Conservation (phyloP, 1,139 yeast genomes). For the Dujonia santamariae region DNA sequence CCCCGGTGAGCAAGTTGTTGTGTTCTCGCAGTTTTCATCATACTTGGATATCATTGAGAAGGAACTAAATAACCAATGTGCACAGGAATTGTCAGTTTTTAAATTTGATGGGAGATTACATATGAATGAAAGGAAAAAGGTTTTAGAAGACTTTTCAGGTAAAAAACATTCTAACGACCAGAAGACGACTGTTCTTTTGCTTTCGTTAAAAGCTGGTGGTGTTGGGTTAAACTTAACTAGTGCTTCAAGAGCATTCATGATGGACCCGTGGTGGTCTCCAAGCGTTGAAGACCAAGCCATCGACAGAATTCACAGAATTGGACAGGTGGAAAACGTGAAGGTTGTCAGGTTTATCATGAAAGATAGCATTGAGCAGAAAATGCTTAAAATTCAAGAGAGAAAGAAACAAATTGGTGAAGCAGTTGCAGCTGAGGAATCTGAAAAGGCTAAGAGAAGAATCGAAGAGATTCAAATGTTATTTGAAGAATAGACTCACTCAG, state of each 20-base stretch:
- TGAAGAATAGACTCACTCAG: constrained; percentile 36
- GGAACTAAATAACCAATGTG: constrained; percentile 48
- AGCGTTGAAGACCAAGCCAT: constrained; percentile 94
- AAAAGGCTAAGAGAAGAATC: constrained; percentile 65
- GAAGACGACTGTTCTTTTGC: constrained; percentile 54
- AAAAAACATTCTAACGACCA: constrained; percentile 24
- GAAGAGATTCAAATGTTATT: constrained; percentile 81
- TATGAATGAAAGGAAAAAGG: constrained; percentile 61
- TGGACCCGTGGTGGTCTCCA: constrained; percentile 99
- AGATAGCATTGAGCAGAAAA: constrained; percentile 85
- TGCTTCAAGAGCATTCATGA: constrained; percentile 83
- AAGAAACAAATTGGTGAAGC: constrained; percentile 86
- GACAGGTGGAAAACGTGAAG: constrained; percentile 71
- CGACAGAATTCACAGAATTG: constrained; percentile 90
- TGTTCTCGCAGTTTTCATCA: constrained; percentile 88
- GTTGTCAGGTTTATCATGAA: constrained; percentile 80
- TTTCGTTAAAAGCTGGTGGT: constrained; percentile 92
- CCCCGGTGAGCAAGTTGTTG: constrained; percentile 73
- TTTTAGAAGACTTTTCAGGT: constrained; percentile 28
- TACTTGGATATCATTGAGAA: constrained; percentile 70
- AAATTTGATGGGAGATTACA: constrained; percentile 83
- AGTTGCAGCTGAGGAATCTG: constrained; percentile 76
- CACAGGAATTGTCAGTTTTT: constrained; percentile 44
- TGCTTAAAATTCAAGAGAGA: constrained; percentile 83
- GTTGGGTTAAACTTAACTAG: constrained; percentile 88